Evolutionary conservation across 2,329 filamentous ascomycete genomes (phyloP), one percentile per base, ranked within the genome.

Genomic region (Colletotrichum sp.): DNA sequence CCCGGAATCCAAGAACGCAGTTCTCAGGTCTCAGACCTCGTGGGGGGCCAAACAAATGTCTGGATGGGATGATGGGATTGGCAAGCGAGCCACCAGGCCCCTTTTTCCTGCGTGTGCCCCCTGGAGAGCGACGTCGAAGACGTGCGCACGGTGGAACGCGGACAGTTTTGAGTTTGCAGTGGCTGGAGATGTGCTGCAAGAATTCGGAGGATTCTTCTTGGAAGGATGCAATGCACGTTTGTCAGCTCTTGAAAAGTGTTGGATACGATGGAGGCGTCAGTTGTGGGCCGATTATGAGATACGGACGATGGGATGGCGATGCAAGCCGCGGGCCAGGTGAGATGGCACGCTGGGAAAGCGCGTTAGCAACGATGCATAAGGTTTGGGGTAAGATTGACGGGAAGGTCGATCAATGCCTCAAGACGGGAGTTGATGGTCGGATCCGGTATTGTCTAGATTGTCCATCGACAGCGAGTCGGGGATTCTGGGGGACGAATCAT

Each of bases 361-460:
- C 24, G 24, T 18, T 44, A 39, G 52, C n/a, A 30, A 65, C 59
- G 60, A 59, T 55, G 32, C 52, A 66, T 48, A 62, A 68, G 73
- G 69, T 72, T 68, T 57, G 36, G 44, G 44, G 57, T 68, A 30
- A 69, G 39, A 73, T 75, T 72, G 16, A 57, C 69, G 69, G 57
- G 44, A 75, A 39, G 32, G 70, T 57, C 70, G 69, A 75, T 68
- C 73, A 71, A 72, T 75, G 68, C 68, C 62, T 62, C 32, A 30
- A 66, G 68, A 66, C 68, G 52, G 36, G 60, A 55, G 34, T 44
- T 66, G 48, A 65, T 32, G 48, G 36, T 60, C 72, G 68, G 60
- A 75, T 66, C 60, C 68, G 72, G 68, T 59, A 5, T 59, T 52
- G 26, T 62, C 72, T 59, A 55, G 24, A 32, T 30, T 24, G 30